Evolutionary conservation across 2,329 filamentous ascomycete genomes (phyloP), one percentile per base, ranked within the genome.

Genomic region (Dactylellina parvicollis): DNA sequence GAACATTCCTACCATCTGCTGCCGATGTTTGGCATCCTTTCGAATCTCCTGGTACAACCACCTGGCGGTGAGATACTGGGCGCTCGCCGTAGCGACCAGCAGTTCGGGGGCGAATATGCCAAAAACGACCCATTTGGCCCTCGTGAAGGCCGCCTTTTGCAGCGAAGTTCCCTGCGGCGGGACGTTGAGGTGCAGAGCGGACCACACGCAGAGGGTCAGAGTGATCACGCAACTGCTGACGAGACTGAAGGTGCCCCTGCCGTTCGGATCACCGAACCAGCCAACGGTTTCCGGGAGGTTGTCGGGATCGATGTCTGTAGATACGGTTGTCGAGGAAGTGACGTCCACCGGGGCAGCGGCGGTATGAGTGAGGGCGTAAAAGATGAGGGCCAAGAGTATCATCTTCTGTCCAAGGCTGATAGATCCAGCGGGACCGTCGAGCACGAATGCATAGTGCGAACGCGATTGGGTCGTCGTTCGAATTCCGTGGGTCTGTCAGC

Each of bases 181-280:
- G n/a, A 83, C 76, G 42, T 82, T 81, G 2, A 82, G 75, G 60
- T 82, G 80, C 2, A 83, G 60, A 1, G 80, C 80, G 2, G 79
- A 78, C 73, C 79, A 82, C 4, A 81, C 79, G 71, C 80, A 82
- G 0, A 81, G 76, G 2, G 78, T 55, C 0, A 82, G 74, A 1
- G 81, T 80, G 2, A 80, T 40, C 1, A 80, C 47, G 54, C 81
- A 82, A 12, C 77, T 79, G 69, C 78, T 78, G 1, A 82, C 56
- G 22, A 82, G 79, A n/a, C 75, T 71, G 4, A 78, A 56, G 0
- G 79, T 81, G 1, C 80, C 79, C 16, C 80, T 76, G 5, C 75
- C 77, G 14, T 75, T 69, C 1, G 79, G 79, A 30, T 77, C 77
- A 7, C 66, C 8, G 10, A 69, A 46, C 76, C 76, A 77, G 16